These are phyloP conservation scores for Trapa incisa DNA, from an alignment of 345 rosid species.

Conservation along the genomic window DNA sequence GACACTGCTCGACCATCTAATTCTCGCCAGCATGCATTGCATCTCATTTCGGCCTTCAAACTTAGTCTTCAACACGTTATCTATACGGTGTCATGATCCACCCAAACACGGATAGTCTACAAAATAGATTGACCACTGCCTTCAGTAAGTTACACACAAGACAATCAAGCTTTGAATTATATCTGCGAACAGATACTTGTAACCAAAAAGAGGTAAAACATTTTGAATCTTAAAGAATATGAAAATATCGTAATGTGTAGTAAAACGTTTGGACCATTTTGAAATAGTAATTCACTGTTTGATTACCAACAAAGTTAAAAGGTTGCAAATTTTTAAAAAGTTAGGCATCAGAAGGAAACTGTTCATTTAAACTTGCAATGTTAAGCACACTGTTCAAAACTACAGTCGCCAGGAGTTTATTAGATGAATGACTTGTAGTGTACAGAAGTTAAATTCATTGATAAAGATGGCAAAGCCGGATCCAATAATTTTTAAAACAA, in stretches of 20 bases:
- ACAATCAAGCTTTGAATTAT: background rate
- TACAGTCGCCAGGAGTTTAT: too few relatives aligned
- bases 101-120: slow-evolving; percentile 5
- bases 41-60: slow-evolving; percentile 56
- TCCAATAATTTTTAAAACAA: too few relatives aligned
- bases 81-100: slow-evolving; percentile 6
- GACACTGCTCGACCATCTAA: slow-evolving; percentile 80
- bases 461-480: too few relatives aligned
- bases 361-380: too few relatives aligned
- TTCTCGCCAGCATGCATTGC: slow-evolving; percentile 96
- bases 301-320: background rate
- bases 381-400: too few relatives aligned
- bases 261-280: background rate
- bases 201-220: background rate
- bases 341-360: too few relatives aligned
- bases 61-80: slow-evolving; percentile 11
- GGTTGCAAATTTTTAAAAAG: background rate
- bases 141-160: background rate
- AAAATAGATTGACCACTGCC: background rate
- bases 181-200: background rate
- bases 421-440: too few relatives aligned
- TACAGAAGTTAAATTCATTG: too few relatives aligned
- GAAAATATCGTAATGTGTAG: background rate
- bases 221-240: background rate
- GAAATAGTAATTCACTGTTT: too few relatives aligned